Conservation (phyloP, 441 rosid species). For the Mallotus japonicus region DNA sequence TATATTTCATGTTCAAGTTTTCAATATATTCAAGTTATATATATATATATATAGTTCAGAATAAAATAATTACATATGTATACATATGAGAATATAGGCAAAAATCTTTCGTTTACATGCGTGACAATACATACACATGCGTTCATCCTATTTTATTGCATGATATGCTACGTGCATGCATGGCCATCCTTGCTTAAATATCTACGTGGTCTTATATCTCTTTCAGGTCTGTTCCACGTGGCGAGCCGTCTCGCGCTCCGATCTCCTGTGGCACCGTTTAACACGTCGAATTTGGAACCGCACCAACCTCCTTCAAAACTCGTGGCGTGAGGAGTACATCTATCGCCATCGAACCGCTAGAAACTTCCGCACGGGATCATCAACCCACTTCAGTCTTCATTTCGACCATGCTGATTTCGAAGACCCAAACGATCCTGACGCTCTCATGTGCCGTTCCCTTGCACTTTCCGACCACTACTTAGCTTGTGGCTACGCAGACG, state of each 20-base stretch:
- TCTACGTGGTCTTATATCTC: background rate
- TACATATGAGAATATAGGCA: too few species aligned
- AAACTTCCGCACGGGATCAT: constrained; percentile 53
- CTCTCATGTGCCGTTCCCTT: constrained; percentile 74
- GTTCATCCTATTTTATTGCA: background rate
- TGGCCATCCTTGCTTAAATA: background rate
- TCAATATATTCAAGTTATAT: too few species aligned
- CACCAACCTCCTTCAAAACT: constrained; percentile 36
- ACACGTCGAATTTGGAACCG: constrained; percentile 57
- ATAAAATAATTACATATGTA: too few species aligned
- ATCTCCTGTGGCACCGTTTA: constrained; percentile 70
- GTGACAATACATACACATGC: too few species aligned
- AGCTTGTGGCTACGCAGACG: constrained; percentile 85
- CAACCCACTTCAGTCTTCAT: constrained; percentile 42
- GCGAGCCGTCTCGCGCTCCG: constrained; percentile 75
- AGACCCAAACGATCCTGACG: constrained; percentile 50
- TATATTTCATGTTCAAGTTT: too few species aligned
- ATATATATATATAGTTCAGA: too few species aligned
- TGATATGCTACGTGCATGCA: constrained; percentile 31
- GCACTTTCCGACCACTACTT: constrained; percentile 68
- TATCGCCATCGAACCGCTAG: constrained; percentile 62
- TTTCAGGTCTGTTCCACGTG: constrained; percentile 86
- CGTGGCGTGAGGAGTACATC: constrained; percentile 80
- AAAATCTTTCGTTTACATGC: too few species aligned
- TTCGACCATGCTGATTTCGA: constrained; percentile 64